Evolutionary conservation across 805 yeast species (phyloP), one percentile per base, ranked within the genome.

Genomic region (Candida bentonensis): DNA sequence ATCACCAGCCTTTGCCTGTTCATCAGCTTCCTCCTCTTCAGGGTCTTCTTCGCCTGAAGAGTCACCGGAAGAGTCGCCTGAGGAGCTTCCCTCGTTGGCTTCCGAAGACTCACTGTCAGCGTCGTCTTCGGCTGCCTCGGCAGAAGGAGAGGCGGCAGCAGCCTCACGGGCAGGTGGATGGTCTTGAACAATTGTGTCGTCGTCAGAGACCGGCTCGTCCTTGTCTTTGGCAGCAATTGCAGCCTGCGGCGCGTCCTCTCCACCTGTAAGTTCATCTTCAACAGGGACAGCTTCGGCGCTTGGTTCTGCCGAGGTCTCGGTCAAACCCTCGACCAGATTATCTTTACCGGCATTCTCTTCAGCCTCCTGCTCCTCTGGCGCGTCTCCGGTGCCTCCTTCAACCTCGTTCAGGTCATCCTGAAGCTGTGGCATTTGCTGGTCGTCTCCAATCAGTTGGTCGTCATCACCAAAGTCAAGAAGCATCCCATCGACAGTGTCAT

Each of bases 21-120:
- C 48, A 13, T 44, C 47, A 23, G 52, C 57, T 21, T 48, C 57
- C 15, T 40, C 41, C 21, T 39, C 36, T 13, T n/a, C n/a, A 46
- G 23, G 42, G 48, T 21, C 42, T 48, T 45, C 27, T 7, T 25
- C 27, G 27, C 27, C 27, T 25, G 13, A 7, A 25, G 27, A 7
- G 13, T 25, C 13, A 25, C 13, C 27, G 13, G 13, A 25, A 25
- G 27, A 13, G 11, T 25, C 27, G 13, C 11, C 7, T 13, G 27
- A 25, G 27, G 27, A 7, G 27, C 13, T 25, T 27, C 47, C 46
- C 22, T 48, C 49, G 1, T 45, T 50, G 3, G 42, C 50, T 2
- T 45, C 51, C 3, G 33, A 41, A 3, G 33, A 45, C 17, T 45
- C 47, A 15, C 47, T 47, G 13, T 44, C 43, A 2, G 47, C 47